These are phyloP conservation scores for Boletus huronensis DNA, from an alignment of 768 basidiomycete species.

Conservation along the genomic window DNA sequence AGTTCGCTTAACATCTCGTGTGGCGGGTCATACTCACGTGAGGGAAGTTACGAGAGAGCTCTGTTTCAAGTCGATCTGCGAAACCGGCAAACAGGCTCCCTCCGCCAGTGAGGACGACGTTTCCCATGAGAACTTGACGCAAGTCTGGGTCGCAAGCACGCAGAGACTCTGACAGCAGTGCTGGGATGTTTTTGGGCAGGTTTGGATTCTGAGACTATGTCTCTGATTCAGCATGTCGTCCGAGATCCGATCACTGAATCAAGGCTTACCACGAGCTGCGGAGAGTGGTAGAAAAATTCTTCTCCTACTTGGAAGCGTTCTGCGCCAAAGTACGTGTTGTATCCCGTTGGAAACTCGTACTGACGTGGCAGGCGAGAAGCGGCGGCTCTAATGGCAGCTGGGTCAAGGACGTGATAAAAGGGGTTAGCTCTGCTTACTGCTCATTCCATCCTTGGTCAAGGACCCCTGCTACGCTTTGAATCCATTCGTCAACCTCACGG, in stretches of 20 bases:
- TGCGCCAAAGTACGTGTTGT: slow-evolving; percentile 73
- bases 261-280: slow-evolving; percentile 46
- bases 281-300: slow-evolving; percentile 78
- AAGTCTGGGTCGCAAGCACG: slow-evolving; percentile 88
- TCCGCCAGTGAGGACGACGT: slow-evolving; percentile 95
- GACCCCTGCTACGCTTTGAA: slow-evolving; percentile 84
- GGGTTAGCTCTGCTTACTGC: slow-evolving; percentile 48
- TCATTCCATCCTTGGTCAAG: slow-evolving; percentile 87
- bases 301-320: slow-evolving; percentile 87
- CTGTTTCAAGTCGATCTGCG: slow-evolving; percentile 74
- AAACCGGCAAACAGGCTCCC: slow-evolving; percentile 86
- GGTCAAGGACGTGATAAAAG: background rate
- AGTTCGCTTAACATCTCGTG: slow-evolving; percentile 1
- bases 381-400: slow-evolving; percentile 45
- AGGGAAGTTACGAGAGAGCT: slow-evolving; percentile 70
- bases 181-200: slow-evolving; percentile 71
- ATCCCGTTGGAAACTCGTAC: slow-evolving; percentile 97
- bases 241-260: background rate
- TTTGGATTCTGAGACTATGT: slow-evolving; percentile 53
- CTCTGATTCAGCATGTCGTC: slow-evolving; percentile 6
- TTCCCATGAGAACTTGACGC: slow-evolving; percentile 84
- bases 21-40: slow-evolving; percentile 53
- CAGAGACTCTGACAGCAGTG: slow-evolving; percentile 74
- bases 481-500: slow-evolving; percentile 90
- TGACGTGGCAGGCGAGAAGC: slow-evolving; percentile 53